Base-by-base conservation (phyloP, 139 green algal genomes). In the Micractinium conductrix region DNA sequence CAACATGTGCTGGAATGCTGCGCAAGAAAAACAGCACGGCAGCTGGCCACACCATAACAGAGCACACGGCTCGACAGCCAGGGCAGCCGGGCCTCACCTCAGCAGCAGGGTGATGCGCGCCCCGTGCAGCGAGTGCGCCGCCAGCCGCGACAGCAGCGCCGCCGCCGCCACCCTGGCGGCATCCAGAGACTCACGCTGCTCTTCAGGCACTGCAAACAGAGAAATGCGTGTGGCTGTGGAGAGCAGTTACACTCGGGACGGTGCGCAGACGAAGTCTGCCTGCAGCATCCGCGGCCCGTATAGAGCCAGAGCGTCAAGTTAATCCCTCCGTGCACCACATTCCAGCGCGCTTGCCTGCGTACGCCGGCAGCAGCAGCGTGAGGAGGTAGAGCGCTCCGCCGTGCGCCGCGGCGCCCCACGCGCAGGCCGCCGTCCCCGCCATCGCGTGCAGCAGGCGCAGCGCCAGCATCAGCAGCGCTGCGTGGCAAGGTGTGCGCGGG, bases 311-410 rank as follows among this genome's bases (percentile, higher is more conserved):
- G n/a, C n/a, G n/a, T n/a, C n/a, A n/a, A n/a, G n/a, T n/a, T n/a
- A n/a, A n/a, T n/a, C n/a, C n/a, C n/a, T n/a, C n/a, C n/a, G n/a
- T n/a, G n/a, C n/a, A n/a, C n/a, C n/a, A n/a, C n/a, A n/a, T 33
- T 8, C 14, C n/a, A 43, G 4, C 5, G 17, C 53, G 26, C 35
- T 81, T 2, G 48, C 78, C 78, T 83, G 44, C 40, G 67, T 85
- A 78, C 3, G 74, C 45, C 0, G 88, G 92, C 45, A 98, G 88
- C 42, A 98, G 88, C 40, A 95, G 73, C 4, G 90, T 73, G 40
- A 98, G 89, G 19, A 98, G 87, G 81, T 91, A 95, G n/a, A 98
- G 62, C 0, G 88, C 84, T 10, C 94, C 95, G 26, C 89, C 94
- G 33, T 95, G 88, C n/a, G 84, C 83, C 24, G 85, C 90, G 28